phyloP scores from a whole-genome alignment of 768 basidiomycete species.

The Psilocybe tampanensis region DNA sequence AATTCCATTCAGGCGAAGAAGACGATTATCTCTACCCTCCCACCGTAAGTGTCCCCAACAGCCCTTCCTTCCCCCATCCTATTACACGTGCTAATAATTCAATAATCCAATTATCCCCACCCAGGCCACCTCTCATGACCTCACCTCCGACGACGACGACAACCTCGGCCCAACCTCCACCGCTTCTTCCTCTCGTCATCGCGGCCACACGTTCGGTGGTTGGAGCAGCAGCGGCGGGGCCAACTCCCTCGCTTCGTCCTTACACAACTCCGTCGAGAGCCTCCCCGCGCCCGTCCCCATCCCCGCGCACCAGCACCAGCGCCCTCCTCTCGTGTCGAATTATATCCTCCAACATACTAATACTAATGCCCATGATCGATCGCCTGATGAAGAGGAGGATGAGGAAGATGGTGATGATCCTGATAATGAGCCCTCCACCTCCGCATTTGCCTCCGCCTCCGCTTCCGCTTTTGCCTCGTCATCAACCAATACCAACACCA shows the following conservation, averaged over 20 bases:
- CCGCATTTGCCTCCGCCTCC: no score
- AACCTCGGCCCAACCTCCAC: not conserved
- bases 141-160: conserved; percentile 34
- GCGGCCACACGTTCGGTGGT: conserved; percentile 12
- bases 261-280: conserved; percentile 21
- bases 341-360: no score
- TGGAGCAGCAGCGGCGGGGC: conserved; percentile 24
- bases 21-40: conserved; percentile 34
- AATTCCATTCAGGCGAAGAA: conserved; percentile 42
- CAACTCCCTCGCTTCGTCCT: conserved; percentile 19
- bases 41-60: conserved; percentile 24
- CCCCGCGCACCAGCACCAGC: not conserved
- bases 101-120: no score
- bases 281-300: conserved; percentile 1
- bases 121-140: conserved; percentile 29
- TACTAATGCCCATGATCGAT: no score
- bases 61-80: conserved; percentile 5
- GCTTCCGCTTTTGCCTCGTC: no score
- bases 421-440: no score
- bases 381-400: no score
- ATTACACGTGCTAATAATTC: conserved; percentile 18
- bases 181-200: conserved; percentile 2
- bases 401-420: no score
- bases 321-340: conserved; percentile 10
- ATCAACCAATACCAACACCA: no score